phyloP scores from a whole-genome alignment of 306 rosid genomes.

The Potentilla sterilis region DNA sequence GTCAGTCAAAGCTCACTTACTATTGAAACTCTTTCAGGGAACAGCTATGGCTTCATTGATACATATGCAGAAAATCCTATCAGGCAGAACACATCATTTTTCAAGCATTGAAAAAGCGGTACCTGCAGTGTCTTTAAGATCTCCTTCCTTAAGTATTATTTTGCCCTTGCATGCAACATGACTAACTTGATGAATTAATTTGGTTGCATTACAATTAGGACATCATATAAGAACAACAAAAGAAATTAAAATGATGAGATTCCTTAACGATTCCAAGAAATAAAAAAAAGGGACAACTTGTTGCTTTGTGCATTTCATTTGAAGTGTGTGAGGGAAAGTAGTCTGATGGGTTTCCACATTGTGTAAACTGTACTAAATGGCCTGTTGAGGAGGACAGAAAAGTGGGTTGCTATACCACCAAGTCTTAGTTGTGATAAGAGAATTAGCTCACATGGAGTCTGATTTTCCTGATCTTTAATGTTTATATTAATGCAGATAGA shows the following conservation, averaged over 20 bases:
- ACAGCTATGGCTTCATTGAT: slow-evolving; percentile 91
- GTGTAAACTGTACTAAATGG: background rate
- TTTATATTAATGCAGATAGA: slow-evolving; percentile 63
- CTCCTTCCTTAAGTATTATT: background rate
- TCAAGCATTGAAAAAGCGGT: slow-evolving; percentile 89
- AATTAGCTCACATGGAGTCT: background rate
- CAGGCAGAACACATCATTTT: slow-evolving; percentile 84
- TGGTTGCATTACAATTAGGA: background rate
- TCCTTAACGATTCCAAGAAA: background rate
- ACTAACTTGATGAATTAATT: slow-evolving; percentile 1
- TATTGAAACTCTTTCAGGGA: slow-evolving; percentile 63
- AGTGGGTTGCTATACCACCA: background rate
- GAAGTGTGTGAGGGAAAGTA: background rate
- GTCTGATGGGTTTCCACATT: background rate
- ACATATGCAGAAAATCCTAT: slow-evolving; percentile 93
- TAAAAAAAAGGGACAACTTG: background rate
- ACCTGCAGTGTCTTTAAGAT: slow-evolving; percentile 7
- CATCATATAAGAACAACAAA: background rate
- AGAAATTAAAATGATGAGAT: background rate
- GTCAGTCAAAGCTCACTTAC: slow-evolving; percentile 19
- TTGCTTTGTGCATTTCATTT: background rate
- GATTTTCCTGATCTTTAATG: background rate
- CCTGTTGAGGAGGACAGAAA: background rate
- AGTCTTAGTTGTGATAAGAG: background rate
- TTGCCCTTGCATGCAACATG: slow-evolving; percentile 15